Conservation (phyloP, 352 stramenopile species). For the Globisporangium iwayamae region DNA sequence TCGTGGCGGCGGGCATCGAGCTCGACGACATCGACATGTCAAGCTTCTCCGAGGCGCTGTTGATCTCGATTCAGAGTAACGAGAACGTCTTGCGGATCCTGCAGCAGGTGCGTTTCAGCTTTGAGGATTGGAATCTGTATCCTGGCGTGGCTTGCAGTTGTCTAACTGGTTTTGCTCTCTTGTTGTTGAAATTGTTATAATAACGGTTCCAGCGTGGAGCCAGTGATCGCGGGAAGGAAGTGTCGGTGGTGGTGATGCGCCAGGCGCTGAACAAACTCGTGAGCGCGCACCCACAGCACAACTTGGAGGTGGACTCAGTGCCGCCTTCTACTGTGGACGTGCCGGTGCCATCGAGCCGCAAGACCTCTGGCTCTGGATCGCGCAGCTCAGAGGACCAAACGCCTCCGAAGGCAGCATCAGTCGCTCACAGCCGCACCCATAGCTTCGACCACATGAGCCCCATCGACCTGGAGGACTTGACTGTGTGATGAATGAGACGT, state of each 20-base stretch:
- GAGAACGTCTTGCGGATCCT: conserved; percentile 80
- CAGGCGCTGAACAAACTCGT: conserved; percentile 76
- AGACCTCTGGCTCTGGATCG: conserved; percentile 12
- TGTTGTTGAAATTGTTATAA: background rate
- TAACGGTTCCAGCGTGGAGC: conserved; percentile 35
- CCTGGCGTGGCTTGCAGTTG: background rate
- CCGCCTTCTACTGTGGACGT: conserved; percentile 14
- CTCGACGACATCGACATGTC: conserved; percentile 75
- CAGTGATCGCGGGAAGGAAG: conserved; percentile 54
- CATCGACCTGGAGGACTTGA: conserved; percentile 25
- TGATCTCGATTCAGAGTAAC: conserved; percentile 82
- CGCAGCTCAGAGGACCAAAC: conserved; percentile 13
- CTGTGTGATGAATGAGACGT: conserved; percentile 15
- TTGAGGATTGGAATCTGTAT: background rate
- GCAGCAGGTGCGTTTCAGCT: conserved; percentile 32
- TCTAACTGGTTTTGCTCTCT: conserved; percentile 1
- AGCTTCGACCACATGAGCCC: conserved; percentile 21
- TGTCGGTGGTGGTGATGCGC: conserved; percentile 59
- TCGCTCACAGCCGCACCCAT: conserved; percentile 6
- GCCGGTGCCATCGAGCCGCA: conserved; percentile 23
- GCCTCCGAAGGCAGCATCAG: conserved; percentile 5
- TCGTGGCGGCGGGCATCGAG: conserved; percentile 47
- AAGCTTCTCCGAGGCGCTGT: conserved; percentile 65
- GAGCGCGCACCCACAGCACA: conserved; percentile 70
- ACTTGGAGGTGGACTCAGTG: conserved; percentile 54